A percentile compares a stretch with the other conserved stretches of the same genome.
Conservation (phyloP, 306 rosid genomes). For the Vigna trinervia region DNA sequence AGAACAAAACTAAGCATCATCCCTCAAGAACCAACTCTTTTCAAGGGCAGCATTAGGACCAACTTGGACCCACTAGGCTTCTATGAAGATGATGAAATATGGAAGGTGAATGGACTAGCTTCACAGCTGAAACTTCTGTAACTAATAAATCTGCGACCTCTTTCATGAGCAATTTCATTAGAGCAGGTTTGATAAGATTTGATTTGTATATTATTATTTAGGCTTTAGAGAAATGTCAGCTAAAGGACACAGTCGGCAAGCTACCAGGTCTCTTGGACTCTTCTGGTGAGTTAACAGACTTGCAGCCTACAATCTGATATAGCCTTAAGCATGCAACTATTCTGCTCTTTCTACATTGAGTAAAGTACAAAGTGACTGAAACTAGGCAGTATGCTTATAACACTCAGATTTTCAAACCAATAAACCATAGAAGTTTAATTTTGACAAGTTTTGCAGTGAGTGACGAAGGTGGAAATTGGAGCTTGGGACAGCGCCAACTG, state of each 20-base stretch:
- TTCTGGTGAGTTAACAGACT: constrained; percentile 11
- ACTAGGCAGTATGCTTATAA: background rate
- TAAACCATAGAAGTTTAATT: background rate
- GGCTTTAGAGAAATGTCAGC: constrained; percentile 22
- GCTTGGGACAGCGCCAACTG: constrained; percentile 14
- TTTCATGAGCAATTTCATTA: background rate
- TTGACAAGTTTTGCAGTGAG: background rate
- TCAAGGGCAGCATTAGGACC: constrained; percentile 22
- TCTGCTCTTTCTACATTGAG: constrained; percentile 8
- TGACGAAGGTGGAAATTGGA: constrained; percentile 23
- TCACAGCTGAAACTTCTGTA: background rate
- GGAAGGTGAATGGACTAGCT: constrained; percentile 9
- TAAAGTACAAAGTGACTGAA: background rate
- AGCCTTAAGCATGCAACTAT: background rate
- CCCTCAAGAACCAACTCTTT: constrained; percentile 31
- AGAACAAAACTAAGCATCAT: constrained; percentile 16
- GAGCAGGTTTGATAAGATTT: background rate
- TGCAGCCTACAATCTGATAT: background rate
- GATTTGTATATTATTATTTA: background rate
- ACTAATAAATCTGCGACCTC: background rate
- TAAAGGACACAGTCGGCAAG: constrained; percentile 9
- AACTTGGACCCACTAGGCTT: constrained; percentile 23
- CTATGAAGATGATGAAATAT: constrained; percentile 5
- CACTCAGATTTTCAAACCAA: background rate
- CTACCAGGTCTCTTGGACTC: constrained; percentile 20